Evolutionary conservation across 2,329 filamentous ascomycete genomes (phyloP).

Genomic region (Fusarium heterosporum): DNA sequence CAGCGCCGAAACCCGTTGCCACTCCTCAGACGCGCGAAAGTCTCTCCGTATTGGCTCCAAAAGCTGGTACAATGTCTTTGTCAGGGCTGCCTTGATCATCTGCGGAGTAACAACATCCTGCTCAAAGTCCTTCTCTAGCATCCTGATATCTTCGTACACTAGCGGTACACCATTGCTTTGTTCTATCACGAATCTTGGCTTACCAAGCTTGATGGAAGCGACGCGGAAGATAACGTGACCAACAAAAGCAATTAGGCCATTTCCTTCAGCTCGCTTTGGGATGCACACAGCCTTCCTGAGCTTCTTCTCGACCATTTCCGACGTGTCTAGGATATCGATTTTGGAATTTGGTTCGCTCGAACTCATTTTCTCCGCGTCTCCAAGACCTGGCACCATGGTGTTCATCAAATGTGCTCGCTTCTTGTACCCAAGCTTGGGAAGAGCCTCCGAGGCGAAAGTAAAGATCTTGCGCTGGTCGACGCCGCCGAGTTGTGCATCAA

Average conservation of each 20-base stretch:
- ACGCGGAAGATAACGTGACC: background rate
- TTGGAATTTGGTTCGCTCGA: constrained; percentile 4
- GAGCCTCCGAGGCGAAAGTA: background rate
- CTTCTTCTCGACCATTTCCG: background rate
- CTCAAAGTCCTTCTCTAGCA: background rate
- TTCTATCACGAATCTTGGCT: background rate
- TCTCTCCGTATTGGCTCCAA: background rate
- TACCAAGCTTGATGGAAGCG: background rate
- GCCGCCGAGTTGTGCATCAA: background rate
- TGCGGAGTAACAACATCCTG: background rate
- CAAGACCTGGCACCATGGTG: background rate
- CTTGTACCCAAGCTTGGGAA: background rate
- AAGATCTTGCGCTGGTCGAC: constrained; percentile 4
- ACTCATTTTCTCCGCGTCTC: constrained; percentile 8
- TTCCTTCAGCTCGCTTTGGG: background rate
- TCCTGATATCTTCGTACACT: background rate
- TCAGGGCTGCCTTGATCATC: background rate
- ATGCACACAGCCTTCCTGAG: background rate
- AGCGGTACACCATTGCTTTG: fast-evolving
- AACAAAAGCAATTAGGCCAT: background rate
- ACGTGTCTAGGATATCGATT: background rate
- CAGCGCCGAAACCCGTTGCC: fast-evolving
- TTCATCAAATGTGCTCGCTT: constrained; percentile 7
- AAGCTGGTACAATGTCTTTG: background rate
- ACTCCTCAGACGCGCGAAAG: background rate